phyloP scores from a whole-genome alignment of 1,284 basidiomycete genomes.

The Bjerkandera adusta region DNA sequence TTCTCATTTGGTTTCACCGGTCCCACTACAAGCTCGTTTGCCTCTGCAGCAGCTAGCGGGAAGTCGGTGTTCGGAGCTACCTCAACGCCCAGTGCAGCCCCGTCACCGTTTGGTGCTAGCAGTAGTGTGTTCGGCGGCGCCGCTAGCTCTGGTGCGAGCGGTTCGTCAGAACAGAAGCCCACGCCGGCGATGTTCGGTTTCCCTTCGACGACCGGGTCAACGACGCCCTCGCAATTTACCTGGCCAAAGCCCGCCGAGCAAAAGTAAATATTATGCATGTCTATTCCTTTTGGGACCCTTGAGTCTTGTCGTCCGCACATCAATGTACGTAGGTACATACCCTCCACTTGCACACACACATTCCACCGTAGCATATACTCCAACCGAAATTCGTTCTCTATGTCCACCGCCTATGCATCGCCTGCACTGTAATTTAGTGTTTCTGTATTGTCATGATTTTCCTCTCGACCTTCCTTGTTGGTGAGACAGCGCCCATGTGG shows the following conservation, averaged over 20 bases:
- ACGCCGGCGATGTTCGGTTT: conserved; percentile 20
- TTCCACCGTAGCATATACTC: no score
- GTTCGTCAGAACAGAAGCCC: neutral
- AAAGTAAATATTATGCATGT: no score
- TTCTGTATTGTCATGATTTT: no score
- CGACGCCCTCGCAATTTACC: conserved; percentile 35
- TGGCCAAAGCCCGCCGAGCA: conserved; percentile 6
- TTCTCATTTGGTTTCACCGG: conserved; percentile 24
- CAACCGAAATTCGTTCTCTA: no score
- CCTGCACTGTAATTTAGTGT: no score
- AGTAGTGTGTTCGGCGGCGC: neutral
- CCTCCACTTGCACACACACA: no score
- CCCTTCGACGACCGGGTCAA: conserved; percentile 8
- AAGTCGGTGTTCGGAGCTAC: conserved; percentile 27
- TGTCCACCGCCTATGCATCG: no score
- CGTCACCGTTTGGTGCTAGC: conserved; percentile 6
- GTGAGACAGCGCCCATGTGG: no score
- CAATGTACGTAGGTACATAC: no score
- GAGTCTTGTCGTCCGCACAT: neutral
- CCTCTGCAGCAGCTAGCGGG: conserved; percentile 1
- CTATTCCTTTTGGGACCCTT: neutral
- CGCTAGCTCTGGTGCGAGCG: neutral
- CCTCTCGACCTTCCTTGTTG: no score
- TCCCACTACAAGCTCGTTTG: conserved; percentile 19
- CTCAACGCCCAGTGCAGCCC: conserved; percentile 1